Base-by-base conservation (phyloP, 768 basidiomycete genomes). In the Leccinum rimulosum region DNA sequence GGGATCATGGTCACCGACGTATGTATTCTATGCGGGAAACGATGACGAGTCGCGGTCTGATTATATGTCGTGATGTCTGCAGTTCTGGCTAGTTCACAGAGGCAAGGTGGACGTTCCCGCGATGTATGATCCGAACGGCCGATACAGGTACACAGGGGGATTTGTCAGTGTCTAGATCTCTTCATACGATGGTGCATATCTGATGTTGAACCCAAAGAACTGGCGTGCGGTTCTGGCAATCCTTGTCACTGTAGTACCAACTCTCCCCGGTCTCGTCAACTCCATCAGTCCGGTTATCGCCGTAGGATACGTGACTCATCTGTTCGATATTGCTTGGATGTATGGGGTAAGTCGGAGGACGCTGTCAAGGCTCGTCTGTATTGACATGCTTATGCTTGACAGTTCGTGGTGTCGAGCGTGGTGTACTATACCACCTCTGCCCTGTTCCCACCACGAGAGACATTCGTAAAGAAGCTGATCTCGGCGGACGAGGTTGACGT, bases 21-120 rank as follows among this genome's bases (percentile, higher is more conserved):
- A 66, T 62, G 86, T 75, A 14, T 31, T 35, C 6, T n/a, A 5
- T 50, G 27, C 22, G 6, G 22, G 22, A 15, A 19, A 10, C n/a
- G 11, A 40, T 35, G 33, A 33, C 14, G 14, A 55, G 19, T 43
- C 27, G 36, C 47, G 36, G 30, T 15, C 59, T 51, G 43, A 61
- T 50, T n/a, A 10, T n/a, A 25, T 25, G 22, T 22, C 49, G 17
- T 54, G n/a, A 45, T 19, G 59, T 12, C 38, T 43, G 38, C 66
- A 90, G 83, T 93, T 89, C 67, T 93, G 89, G 90, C 68, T 95
- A 47, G 77, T 95, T 25, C 88, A 93, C 67, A 75, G 72, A 58
- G 75, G 85, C 36, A 83, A 82, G 47, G 84, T 93, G 38, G 89
- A 94, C 63, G 89, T 95, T 1, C 89, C 90, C 3, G 85, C 89